Evolutionary conservation across 2,329 filamentous ascomycete genomes (phyloP), one percentile per base, ranked within the genome.

Genomic region (Fusarium graminum): DNA sequence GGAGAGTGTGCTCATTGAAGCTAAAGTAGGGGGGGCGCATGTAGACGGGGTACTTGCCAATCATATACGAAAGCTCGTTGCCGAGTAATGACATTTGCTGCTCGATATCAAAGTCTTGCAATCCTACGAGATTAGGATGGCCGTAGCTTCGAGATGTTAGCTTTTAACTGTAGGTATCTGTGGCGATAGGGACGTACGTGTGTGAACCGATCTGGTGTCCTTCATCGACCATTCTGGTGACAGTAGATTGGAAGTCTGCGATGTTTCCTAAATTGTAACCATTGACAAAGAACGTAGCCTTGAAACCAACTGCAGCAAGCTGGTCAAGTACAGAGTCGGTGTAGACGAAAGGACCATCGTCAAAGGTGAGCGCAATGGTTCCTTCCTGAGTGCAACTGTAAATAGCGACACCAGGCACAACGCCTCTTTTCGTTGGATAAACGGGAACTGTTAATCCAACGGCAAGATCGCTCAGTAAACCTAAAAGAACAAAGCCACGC

Each of bases 21-120:
- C 59, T 63, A 19, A 63, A 63, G 26, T 63, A 63, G 4, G 59
- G 59, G 7, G 59, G 59, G 5, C 59, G 59, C 59, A 63, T 63
- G 17, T 63, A 63, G 2, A 58, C 25, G 12, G 59, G 59, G 22
- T 44, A 61, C 51, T 63, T 63, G 39, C 59, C 58, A 22, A 63
- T 56, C 9, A 63, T 58, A 2, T 32, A 25, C 12, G 11, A 28
- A 19, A 63, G 41, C 4, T 63, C 28, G 4, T 45, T 51, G 7
- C 51, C 51, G 0, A 63, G n/a, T 0, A 63, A 25, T 11, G 29
- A 26, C 58, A 63, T 63, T n/a, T 63, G 58, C 16, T 63, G 58
- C 28, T 63, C 59, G 1, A 63, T 12, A 8, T 63, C 59, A 7
- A 25, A 41, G 13, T 63, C 51, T 7, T 38, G 12, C 2, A 63